Percentiles rank a stretch among this genome's conserved stretches.
These are phyloP conservation scores for Scheffersomyces illinoinensis DNA, from an alignment of 1,139 yeast species.

Conservation along the genomic window DNA sequence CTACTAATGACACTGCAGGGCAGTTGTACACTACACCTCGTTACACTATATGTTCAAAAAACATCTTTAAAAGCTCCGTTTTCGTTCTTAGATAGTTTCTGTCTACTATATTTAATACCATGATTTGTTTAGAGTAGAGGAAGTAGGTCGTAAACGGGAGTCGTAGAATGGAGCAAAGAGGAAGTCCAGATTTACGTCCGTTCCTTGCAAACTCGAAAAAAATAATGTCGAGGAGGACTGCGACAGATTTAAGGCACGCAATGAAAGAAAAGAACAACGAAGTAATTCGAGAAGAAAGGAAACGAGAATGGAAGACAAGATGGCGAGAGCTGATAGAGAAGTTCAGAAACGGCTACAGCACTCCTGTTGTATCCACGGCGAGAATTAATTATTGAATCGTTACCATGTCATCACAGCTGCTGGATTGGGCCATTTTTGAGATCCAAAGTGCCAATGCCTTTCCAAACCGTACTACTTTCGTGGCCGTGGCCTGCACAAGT, in stretches of 20 bases:
- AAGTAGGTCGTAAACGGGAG: background rate
- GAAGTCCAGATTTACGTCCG: background rate
- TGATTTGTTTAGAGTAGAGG: background rate
- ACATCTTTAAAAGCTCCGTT: background rate
- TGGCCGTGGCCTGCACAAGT: background rate
- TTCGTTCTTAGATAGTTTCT: background rate
- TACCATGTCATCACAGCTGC: background rate
- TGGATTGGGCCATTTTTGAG: background rate
- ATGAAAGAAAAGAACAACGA: background rate
- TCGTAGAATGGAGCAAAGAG: no score
- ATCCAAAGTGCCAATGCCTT: background rate
- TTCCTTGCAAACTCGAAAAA: background rate
- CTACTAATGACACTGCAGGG: background rate
- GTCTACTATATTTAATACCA: background rate
- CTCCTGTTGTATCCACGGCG: background rate
- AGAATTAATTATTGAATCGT: background rate
- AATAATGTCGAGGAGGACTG: background rate
- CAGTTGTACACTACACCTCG: background rate
- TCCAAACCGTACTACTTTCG: background rate
- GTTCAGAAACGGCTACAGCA: background rate
- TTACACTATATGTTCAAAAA: background rate
- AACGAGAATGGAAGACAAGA: background rate
- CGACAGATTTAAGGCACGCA: background rate
- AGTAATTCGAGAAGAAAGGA: background rate
- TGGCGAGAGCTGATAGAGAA: background rate